These are phyloP conservation scores for Tuber umbilicatum DNA, from an alignment of 495 filamentous ascomycete species.

Conservation along the genomic window DNA sequence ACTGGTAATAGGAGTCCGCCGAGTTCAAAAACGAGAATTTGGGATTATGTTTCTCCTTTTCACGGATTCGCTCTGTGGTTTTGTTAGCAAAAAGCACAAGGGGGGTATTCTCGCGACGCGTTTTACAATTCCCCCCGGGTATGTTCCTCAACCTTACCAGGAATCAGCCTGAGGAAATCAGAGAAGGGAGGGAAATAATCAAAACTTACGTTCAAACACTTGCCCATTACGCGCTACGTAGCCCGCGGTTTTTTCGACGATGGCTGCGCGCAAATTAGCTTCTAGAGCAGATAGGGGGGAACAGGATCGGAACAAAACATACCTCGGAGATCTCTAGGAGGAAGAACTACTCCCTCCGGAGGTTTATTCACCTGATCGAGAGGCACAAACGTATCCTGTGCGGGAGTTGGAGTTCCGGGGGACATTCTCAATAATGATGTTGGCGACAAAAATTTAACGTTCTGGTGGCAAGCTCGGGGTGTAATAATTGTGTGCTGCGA, in stretches of 20 bases:
- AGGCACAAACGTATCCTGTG: slow-evolving; percentile 22
- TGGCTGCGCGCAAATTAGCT: slow-evolving; percentile 48
- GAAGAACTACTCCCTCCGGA: slow-evolving; percentile 74
- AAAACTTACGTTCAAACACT: slow-evolving; percentile 65
- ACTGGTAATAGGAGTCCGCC: slow-evolving; percentile 79
- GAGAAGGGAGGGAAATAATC: slow-evolving; percentile 6
- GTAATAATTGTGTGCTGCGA: neutral
- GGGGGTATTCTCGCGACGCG: neutral
- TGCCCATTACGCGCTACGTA: slow-evolving; percentile 79
- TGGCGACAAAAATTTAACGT: slow-evolving; percentile 6
- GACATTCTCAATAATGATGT: neutral
- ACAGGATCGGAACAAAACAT: slow-evolving; percentile 28
- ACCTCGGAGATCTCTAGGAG: slow-evolving; percentile 74
- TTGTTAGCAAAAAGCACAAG: slow-evolving; percentile 26
- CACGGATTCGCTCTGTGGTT: slow-evolving; percentile 58
- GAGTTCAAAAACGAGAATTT: slow-evolving; percentile 82
- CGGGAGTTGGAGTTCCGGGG: slow-evolving; percentile 12
- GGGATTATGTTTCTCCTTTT: slow-evolving; percentile 76
- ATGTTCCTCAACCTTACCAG: slow-evolving; percentile 35
- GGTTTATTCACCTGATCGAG: slow-evolving; percentile 56
- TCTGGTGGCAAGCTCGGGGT: neutral
- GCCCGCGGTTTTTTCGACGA: slow-evolving; percentile 93
- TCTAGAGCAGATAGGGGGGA: slow-evolving; percentile 7
- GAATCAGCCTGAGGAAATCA: slow-evolving; percentile 38
- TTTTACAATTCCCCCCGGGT: slow-evolving; percentile 10